Conservation (phyloP, 2,329 filamentous ascomycete genomes). For the Zymoseptoria brevis region DNA sequence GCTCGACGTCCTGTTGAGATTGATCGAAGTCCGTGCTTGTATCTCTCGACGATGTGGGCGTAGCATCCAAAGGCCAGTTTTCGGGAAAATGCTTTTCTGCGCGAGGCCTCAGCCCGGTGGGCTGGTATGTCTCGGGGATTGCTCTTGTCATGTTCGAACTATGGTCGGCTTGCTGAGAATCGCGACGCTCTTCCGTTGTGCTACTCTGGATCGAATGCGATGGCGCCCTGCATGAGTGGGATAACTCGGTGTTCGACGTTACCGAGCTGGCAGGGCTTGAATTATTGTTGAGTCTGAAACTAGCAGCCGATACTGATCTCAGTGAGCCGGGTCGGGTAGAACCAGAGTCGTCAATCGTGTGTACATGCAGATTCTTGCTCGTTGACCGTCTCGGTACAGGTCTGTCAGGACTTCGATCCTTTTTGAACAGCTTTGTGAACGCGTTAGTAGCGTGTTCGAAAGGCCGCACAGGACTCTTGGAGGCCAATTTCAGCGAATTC, state of each 20-base stretch:
- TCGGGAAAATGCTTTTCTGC: conserved; percentile 11
- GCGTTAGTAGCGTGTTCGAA: conserved; percentile 34
- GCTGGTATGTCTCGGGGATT: conserved; percentile 7
- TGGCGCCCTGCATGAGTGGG: not conserved
- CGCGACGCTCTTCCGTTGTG: not conserved
- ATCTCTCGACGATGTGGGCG: not conserved
- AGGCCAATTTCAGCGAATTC: conserved; percentile 23
- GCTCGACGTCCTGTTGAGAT: not conserved
- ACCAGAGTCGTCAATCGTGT: not conserved
- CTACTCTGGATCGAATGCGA: not conserved
- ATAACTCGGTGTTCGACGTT: not conserved
- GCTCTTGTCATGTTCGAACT: not conserved
- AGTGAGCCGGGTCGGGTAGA: conserved; percentile 4
- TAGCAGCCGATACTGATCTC: conserved; percentile 7
- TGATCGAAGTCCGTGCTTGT: not conserved
- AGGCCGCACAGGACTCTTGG: conserved; percentile 29
- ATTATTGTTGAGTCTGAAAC: conserved; percentile 1
- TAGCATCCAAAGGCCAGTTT: conserved; percentile 19
- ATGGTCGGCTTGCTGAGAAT: not conserved
- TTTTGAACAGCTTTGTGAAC: conserved; percentile 31
- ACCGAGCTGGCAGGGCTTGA: conserved; percentile 3
- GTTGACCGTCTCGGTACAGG: conserved; percentile 8
- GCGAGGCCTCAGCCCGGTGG: conserved; percentile 8
- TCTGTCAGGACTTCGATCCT: conserved; percentile 18
- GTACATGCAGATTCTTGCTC: conserved; percentile 2